Base-by-base conservation (phyloP, 805 yeast genomes). In the Yamadazyma nakazawae region DNA sequence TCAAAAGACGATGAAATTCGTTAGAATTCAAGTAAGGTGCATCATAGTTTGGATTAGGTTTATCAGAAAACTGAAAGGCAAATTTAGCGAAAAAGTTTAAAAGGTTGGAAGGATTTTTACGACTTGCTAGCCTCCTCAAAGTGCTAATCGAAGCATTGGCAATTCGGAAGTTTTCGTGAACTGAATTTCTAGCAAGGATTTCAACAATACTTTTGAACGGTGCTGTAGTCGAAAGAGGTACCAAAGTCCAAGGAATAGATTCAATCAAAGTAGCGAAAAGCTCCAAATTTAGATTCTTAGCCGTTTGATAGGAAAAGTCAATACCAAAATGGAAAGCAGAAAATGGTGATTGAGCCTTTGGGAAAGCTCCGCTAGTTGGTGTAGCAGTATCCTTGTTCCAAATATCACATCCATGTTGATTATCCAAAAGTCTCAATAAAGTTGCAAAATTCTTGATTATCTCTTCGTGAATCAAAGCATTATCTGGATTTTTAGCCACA, bases 31-130 rank as follows among this genome's bases (percentile, higher is more conserved):
- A 61, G 55, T 80, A 81, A 1, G 81, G 79, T 21, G 80, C 69
- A 43, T 82, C 79, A 55, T 80, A 77, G n/a, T 60, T 57, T 17
- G 74, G 72, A 7, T 72, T 74, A 8, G 88, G 82, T 51, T 81
- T 81, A 49, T 89, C 96, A 52, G 83, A 88, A 50, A 87, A 80
- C 54, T 82, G 82, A 63, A 91, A 88, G 0, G 96, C 88, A 48
- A 80, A 80, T 54, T 86, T 82, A 0, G 96, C 88, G 69, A 84
- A 89, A 19, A 81, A 77, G 0, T 88, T 84, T 36, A 90, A 77
- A 35, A 91, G 69, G 1, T 80, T 75, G 40, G 84, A 80, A 0
- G 96, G 85, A 52, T 85, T 85, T 49, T 76, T 81, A 41, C 79
- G 80, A 1, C 83, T 70, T 1, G 95, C 89, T 19, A 92, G 62